A percentile compares a stretch with the other conserved stretches of the same genome.
Conservation (phyloP, 768 basidiomycete genomes). For the Neoboletus brunneissimus region DNA sequence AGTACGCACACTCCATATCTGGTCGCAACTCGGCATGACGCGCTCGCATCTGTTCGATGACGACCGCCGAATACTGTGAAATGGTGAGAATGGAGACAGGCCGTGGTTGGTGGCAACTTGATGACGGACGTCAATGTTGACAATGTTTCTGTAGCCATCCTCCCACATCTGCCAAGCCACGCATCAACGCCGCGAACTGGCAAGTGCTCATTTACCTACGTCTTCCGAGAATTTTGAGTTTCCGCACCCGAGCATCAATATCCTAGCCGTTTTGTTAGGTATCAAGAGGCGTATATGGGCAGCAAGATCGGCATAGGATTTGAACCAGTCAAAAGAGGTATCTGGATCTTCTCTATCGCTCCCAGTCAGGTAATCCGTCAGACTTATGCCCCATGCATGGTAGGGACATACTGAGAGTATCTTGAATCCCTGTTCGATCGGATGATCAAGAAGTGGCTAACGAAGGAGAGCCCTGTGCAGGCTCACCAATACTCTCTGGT, state of each 20-base stretch:
- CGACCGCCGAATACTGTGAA: slow-evolving; percentile 65
- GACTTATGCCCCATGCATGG: background rate
- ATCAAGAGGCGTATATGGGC: slow-evolving; percentile 58
- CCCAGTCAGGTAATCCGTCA: slow-evolving; percentile 3
- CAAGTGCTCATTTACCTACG: slow-evolving; percentile 33
- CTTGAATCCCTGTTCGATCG: slow-evolving; percentile 55
- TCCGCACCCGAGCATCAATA: slow-evolving; percentile 83
- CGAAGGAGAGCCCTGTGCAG: background rate
- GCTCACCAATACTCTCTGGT: slow-evolving; percentile 67
- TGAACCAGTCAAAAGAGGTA: slow-evolving; percentile 84
- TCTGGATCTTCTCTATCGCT: slow-evolving; percentile 52
- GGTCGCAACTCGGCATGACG: slow-evolving; percentile 50
- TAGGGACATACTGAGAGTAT: slow-evolving; percentile 55
- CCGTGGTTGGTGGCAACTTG: background rate
- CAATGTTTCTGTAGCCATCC: slow-evolving; percentile 77
- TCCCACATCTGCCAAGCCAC: slow-evolving; percentile 72
- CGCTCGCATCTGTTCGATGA: slow-evolving; percentile 70
- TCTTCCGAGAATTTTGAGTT: slow-evolving; percentile 81
- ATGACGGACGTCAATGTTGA: slow-evolving; percentile 67
- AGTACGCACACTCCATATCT: slow-evolving; percentile 65
- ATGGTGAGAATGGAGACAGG: background rate
- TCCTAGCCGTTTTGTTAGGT: slow-evolving; percentile 55
- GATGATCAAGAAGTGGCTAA: background rate
- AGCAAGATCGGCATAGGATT: slow-evolving; percentile 72
- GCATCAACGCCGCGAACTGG: background rate